These are phyloP conservation scores for Pelargonium fulgidum DNA, from an alignment of 441 rosid species.

Conservation along the genomic window DNA sequence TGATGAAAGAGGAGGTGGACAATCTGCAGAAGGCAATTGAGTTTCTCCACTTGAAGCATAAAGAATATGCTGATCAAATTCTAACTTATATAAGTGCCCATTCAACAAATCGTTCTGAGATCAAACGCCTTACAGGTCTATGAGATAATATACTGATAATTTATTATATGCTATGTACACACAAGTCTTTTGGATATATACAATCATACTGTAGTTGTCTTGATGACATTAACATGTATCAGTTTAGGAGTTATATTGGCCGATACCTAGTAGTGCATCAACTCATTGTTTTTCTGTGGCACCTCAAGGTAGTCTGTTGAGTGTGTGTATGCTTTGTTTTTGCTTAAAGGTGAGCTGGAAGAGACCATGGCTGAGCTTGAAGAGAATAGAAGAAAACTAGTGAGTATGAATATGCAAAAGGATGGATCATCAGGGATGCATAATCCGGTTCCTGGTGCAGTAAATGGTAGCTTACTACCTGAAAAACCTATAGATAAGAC, in stretches of 20 bases:
- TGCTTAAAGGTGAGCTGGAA: conserved; percentile 68
- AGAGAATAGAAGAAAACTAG: conserved; percentile 83
- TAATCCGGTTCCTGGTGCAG: conserved; percentile 42
- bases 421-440: conserved; percentile 59
- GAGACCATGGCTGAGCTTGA: conserved; percentile 83
- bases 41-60: conserved; percentile 61
- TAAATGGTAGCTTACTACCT: conserved; percentile 69
- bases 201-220: conserved; percentile 6
- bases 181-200: conserved; percentile 7
- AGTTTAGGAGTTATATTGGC: conserved; percentile 1
- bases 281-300: conserved; percentile 5
- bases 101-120: conserved; percentile 62
- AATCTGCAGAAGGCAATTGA: conserved; percentile 51
- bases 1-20: conserved; percentile 77
- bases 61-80: conserved; percentile 44
- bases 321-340: conserved; percentile 18
- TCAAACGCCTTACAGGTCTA: conserved; percentile 67
- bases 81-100: conserved; percentile 44
- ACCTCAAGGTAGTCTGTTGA: conserved; percentile 26
- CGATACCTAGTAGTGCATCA: background rate
- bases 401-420: conserved; percentile 76
- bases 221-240: conserved; percentile 3
- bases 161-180: conserved; percentile 4
- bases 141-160: conserved; percentile 8
- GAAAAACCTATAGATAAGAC: conserved; percentile 69